phyloP scores from a whole-genome alignment of 768 basidiomycete genomes.

The Daedaleopsis sinensis region DNA sequence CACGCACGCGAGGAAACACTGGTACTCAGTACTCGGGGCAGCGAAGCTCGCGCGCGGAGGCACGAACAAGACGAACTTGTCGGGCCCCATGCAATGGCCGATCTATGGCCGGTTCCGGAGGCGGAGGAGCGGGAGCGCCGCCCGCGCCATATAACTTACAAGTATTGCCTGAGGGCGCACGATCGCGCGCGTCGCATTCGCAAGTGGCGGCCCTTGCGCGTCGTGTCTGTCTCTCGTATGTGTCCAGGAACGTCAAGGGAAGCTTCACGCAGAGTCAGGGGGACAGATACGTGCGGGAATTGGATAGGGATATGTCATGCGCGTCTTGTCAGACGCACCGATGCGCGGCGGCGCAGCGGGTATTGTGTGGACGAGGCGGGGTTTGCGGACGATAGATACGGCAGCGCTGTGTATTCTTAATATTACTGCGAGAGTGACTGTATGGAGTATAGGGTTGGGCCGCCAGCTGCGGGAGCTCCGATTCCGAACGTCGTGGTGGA shows the following conservation, averaged over 20 bases:
- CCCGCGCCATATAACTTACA: too few relatives aligned
- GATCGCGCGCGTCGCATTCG: not conserved
- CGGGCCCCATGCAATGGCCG: too few relatives aligned
- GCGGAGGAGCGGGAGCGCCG: too few relatives aligned
- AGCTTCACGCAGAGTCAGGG: not conserved
- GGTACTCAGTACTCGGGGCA: too few relatives aligned
- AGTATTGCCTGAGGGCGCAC: too few relatives aligned
- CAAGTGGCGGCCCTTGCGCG: not conserved
- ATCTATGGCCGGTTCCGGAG: too few relatives aligned
- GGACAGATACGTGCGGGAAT: not conserved
- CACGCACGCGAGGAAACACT: too few relatives aligned
- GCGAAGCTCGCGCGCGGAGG: too few relatives aligned
- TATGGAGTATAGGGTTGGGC: not conserved
- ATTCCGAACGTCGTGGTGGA: not conserved
- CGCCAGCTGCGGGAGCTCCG: not conserved
- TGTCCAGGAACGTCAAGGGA: not conserved
- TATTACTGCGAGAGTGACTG: not conserved
- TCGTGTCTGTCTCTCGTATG: too few relatives aligned
- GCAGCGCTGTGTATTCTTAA: not conserved
- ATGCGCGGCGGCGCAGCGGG: not conserved
- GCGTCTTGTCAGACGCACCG: not conserved
- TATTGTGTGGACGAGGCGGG: not conserved
- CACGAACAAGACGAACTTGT: too few relatives aligned
- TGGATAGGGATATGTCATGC: not conserved
- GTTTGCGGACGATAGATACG: not conserved